Conservation (phyloP, 176 grass and related monocot species). For the Ananas comosus region DNA sequence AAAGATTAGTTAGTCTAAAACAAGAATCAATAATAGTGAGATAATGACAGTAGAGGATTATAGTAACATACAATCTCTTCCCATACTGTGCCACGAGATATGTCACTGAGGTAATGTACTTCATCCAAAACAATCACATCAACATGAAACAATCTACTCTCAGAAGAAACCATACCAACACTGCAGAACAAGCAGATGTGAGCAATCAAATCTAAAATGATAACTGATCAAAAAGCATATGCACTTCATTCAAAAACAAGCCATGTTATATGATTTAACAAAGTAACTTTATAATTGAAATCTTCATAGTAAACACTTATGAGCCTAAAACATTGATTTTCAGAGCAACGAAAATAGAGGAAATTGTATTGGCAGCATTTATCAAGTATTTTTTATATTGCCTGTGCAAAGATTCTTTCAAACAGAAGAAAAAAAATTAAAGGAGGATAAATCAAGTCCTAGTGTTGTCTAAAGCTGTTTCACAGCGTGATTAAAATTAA, state of each 20-base stretch:
- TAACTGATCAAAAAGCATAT: not conserved
- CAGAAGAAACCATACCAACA: constrained; percentile 72
- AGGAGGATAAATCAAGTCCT: too few relatives aligned
- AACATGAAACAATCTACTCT: constrained; percentile 90
- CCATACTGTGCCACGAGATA: constrained; percentile 97
- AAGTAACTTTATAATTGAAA: too few relatives aligned
- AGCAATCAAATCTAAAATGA: not conserved
- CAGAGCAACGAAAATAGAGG: not conserved
- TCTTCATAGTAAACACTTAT: not conserved
- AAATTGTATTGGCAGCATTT: too few relatives aligned
- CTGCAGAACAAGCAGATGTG: constrained; percentile 26
- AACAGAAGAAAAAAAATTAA: too few relatives aligned
- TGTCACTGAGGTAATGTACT: constrained; percentile 98
- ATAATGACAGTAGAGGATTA: constrained; percentile 12
- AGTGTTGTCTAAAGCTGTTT: too few relatives aligned
- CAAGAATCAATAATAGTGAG: constrained; percentile 2
- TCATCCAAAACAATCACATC: constrained; percentile 97
- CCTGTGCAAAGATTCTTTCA: too few relatives aligned
- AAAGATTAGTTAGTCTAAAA: constrained; percentile 1
- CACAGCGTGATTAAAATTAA: too few relatives aligned
- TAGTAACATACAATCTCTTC: constrained; percentile 87
- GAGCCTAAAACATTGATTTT: not conserved
- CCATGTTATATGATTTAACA: too few relatives aligned
- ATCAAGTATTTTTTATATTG: too few relatives aligned
- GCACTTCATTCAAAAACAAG: not conserved